These are phyloP conservation scores for Cystoderma amianthinum DNA, from an alignment of 768 basidiomycete species.

Conservation along the genomic window DNA sequence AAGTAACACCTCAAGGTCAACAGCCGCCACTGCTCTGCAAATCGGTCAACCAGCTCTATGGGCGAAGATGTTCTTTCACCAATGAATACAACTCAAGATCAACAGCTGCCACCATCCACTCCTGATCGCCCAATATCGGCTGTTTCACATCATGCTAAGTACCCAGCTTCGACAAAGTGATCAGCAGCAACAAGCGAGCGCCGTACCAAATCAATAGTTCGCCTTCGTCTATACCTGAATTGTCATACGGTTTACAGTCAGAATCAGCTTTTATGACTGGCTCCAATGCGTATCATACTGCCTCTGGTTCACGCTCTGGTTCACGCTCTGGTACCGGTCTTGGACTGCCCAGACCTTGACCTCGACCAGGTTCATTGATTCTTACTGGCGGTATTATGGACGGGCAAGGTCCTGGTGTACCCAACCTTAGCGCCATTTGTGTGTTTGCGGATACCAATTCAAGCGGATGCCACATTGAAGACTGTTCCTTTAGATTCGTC, in stretches of 20 bases:
- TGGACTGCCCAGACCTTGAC: conserved; percentile 45
- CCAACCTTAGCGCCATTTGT: conserved; percentile 89
- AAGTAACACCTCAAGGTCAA: no score
- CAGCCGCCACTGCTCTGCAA: no score
- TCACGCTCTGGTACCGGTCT: conserved; percentile 38
- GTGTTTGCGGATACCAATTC: conserved; percentile 92
- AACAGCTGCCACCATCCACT: conserved; percentile 46
- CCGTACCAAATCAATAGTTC: conserved; percentile 84
- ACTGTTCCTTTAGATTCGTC: conserved; percentile 88
- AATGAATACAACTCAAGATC: conserved; percentile 42
- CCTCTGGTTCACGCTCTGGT: conserved; percentile 33
- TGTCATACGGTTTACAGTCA: conserved; percentile 72
- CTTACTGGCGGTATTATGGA: conserved; percentile 55
- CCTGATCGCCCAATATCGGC: conserved; percentile 22
- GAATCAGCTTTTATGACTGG: conserved; percentile 57
- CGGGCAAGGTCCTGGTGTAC: conserved; percentile 56
- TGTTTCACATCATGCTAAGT: conserved; percentile 62
- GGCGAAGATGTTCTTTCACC: conserved; percentile 40
- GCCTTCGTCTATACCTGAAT: conserved; percentile 68
- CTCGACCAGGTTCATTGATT: conserved; percentile 74
- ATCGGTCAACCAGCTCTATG: conserved; percentile 23
- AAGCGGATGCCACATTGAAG: conserved; percentile 97
- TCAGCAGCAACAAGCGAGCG: conserved; percentile 76
- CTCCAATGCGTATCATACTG: conserved; percentile 13
- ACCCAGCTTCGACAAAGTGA: conserved; percentile 80